These are phyloP conservation scores for Lachancea fermentati DNA, from an alignment of 805 yeast species.

Conservation along the genomic window DNA sequence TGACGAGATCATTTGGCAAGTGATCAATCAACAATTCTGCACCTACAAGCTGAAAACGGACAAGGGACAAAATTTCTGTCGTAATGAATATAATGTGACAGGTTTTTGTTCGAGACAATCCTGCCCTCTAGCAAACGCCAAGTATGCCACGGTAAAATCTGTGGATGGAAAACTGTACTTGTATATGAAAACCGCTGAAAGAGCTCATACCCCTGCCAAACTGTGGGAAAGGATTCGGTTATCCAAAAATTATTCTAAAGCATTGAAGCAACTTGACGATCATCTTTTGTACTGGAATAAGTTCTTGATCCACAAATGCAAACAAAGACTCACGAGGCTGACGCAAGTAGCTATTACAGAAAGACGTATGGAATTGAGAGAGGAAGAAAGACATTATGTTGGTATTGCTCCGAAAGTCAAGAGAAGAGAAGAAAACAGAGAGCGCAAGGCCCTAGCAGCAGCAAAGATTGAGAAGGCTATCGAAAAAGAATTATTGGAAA, in stretches of 20 bases:
- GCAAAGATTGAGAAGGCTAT: constrained; percentile 96
- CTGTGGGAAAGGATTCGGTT: constrained; percentile 93
- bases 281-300: constrained; percentile 91
- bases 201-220: constrained; percentile 92
- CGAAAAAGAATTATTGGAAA: constrained; percentile 88
- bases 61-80: constrained; percentile 85
- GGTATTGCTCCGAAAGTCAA: constrained; percentile 91
- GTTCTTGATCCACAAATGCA: constrained; percentile 85
- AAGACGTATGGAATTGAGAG: constrained; percentile 83
- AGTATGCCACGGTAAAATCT: constrained; percentile 81
- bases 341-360: constrained; percentile 95
- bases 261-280: constrained; percentile 82
- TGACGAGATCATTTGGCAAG: constrained; percentile 94
- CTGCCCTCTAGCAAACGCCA: constrained; percentile 93
- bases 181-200: constrained; percentile 95
- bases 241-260: constrained; percentile 83
- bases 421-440: constrained; percentile 90
- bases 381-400: constrained; percentile 88
- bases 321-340: constrained; percentile 89
- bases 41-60: constrained; percentile 88
- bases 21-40: constrained; percentile 91
- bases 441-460: constrained; percentile 93
- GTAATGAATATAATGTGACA: constrained; percentile 92
- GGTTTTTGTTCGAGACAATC: constrained; percentile 92
- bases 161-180: constrained; percentile 74